phyloP scores from a whole-genome alignment of 1,284 basidiomycete species.

The Caloboletus firmus region DNA sequence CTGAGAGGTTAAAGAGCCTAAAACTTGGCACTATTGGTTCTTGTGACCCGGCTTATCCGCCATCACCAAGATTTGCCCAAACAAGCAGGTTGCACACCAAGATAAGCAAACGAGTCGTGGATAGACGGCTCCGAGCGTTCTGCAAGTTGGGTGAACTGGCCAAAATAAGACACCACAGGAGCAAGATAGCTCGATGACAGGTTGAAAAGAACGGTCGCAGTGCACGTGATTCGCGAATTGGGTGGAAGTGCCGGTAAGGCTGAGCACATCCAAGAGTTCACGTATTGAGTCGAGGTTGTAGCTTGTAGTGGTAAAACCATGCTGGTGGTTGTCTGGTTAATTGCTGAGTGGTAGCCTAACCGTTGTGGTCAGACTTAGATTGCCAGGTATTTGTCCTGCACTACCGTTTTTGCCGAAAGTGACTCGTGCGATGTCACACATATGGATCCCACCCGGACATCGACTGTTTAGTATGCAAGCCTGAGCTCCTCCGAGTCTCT shows the following conservation, averaged over 20 bases:
- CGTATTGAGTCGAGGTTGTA: not conserved
- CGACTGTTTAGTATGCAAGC: constrained; percentile 1
- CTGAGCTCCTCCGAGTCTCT: not conserved
- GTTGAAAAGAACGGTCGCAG: too few species aligned
- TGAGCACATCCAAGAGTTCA: not conserved
- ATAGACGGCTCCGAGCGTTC: not conserved
- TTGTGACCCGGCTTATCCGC: not conserved
- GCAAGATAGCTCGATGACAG: not conserved
- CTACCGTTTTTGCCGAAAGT: not conserved
- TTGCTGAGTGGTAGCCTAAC: not conserved
- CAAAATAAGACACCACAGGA: not conserved
- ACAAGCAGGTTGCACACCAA: not conserved
- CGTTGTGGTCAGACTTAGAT: not conserved
- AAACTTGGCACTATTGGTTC: not conserved
- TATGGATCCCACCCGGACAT: not conserved
- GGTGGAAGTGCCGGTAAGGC: not conserved
- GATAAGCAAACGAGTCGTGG: not conserved
- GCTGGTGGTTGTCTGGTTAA: not conserved
- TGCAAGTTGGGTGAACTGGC: not conserved
- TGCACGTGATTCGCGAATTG: not conserved
- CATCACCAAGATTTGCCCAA: not conserved
- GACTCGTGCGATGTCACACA: constrained; percentile 6
- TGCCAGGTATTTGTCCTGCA: not conserved
- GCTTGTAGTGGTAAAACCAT: not conserved
- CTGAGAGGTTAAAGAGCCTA: not conserved